Evolutionary conservation across 352 stramenopile genomes (phyloP).

Genomic region (Globisporangium cylindrosporum): DNA sequence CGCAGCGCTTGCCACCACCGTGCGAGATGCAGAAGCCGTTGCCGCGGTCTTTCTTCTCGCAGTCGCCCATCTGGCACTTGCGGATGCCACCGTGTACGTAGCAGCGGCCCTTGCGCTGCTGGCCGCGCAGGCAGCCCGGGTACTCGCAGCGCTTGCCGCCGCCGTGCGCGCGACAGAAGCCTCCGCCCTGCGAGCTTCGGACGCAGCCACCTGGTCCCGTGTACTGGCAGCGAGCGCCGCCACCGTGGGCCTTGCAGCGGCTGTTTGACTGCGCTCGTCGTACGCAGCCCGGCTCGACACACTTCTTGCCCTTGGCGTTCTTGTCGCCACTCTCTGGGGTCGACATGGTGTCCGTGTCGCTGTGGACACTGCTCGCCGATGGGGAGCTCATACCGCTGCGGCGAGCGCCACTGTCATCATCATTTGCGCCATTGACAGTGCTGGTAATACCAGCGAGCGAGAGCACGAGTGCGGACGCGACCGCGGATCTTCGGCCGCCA

Average conservation of each 20-base stretch:
- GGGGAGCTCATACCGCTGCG: slow-evolving; percentile 2
- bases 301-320: slow-evolving; percentile 72
- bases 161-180: slow-evolving; percentile 77
- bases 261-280: slow-evolving; percentile 79
- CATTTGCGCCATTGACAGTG: neutral
- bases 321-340: slow-evolving; percentile 13
- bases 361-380: neutral
- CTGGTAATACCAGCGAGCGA: slow-evolving; percentile 10
- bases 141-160: slow-evolving; percentile 82
- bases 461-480: slow-evolving; percentile 3
- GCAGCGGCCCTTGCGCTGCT: slow-evolving; percentile 81
- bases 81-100: slow-evolving; percentile 84
- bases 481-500: neutral
- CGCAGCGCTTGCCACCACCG: slow-evolving; percentile 35
- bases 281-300: slow-evolving; percentile 52
- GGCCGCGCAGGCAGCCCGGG: slow-evolving; percentile 59
- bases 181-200: slow-evolving; percentile 71
- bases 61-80: slow-evolving; percentile 67
- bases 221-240: slow-evolving; percentile 71
- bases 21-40: slow-evolving; percentile 56
- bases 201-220: slow-evolving; percentile 54
- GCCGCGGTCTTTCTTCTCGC: slow-evolving; percentile 86
- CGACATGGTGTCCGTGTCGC: slow-evolving; percentile 1
- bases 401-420: neutral
- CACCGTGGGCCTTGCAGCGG: slow-evolving; percentile 76